A percentile compares a stretch with the other conserved stretches of the same genome.
phyloP scores from a whole-genome alignment of 2,329 filamentous ascomycete species.

The Graphiopsis chlorocephala region DNA sequence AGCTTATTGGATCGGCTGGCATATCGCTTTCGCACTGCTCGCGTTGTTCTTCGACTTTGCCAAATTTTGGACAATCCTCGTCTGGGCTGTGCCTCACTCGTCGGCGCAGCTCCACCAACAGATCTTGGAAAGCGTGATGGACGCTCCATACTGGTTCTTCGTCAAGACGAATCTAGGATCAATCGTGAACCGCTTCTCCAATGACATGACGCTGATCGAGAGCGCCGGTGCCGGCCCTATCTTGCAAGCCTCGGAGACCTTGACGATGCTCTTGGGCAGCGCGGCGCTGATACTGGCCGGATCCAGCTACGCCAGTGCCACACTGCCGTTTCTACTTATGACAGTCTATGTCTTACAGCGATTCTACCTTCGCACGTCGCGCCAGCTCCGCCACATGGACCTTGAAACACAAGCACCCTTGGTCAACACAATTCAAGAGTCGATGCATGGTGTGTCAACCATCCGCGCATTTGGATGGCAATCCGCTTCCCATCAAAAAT shows the following conservation, averaged over 20 bases:
- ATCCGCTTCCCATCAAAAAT: constrained; percentile 35
- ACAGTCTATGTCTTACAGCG: not conserved
- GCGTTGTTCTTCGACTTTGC: not conserved
- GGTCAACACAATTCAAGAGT: not conserved
- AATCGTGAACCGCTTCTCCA: constrained; percentile 20
- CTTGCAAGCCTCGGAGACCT: not conserved
- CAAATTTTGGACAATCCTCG: constrained; percentile 22
- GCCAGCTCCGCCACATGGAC: not conserved
- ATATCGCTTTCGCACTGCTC: not conserved
- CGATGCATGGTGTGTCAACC: not conserved
- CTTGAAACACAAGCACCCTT: not conserved
- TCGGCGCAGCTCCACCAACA: constrained; percentile 23
- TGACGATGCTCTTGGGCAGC: not conserved
- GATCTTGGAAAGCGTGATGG: constrained; percentile 22
- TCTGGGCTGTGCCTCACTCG: constrained; percentile 20
- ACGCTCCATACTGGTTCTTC: constrained; percentile 36
- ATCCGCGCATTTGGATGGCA: not conserved
- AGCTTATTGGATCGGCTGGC: not conserved
- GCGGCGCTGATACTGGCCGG: not conserved
- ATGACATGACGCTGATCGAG: constrained; percentile 48
- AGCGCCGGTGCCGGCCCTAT: constrained; percentile 34
- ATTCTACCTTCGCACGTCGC: not conserved
- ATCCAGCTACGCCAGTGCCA: constrained; percentile 28
- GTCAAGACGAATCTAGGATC: constrained; percentile 15
- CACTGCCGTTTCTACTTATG: not conserved